Base-by-base conservation (phyloP, 1,139 yeast genomes). In the Nakaseomyces nivariensis region DNA sequence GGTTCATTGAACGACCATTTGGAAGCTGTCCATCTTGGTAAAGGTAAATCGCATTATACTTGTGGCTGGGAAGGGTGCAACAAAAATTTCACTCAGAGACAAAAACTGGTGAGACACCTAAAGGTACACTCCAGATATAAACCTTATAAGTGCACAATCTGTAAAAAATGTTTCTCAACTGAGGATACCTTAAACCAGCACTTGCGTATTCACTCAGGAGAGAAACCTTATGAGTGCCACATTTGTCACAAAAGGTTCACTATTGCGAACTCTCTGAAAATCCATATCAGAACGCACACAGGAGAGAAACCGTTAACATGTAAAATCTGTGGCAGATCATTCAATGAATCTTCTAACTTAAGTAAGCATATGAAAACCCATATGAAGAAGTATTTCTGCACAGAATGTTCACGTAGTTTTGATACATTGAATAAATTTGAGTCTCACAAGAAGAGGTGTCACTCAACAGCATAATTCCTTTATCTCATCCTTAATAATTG, bases 271-370 rank as follows among this genome's bases (percentile, higher is more conserved):
- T 79, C 82, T 5, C 61, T 78, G 33, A 72, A 76, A 11, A 79
- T 79, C 7, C 98, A 92, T 69, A 64, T 78, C 60, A 72, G 98
- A 49, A 82, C 80, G 0, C 98, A 92, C 63, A 86, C 96, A 0
- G 98, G 97, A 5, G 97, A 85, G 54, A 87, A 86, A 64, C 97
- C 97, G 1, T 73, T 89, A 56, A 71, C 67, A 43, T 92, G 98
- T 67, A 82, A 81, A 56, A 85, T 88, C 0, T 92, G 98, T 65
- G 83, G 79, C 26, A 88, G 87, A 66, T 70, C 88, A 49, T 92
- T 92, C 62, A 83, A 94, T 53, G 97, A 92, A 64, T 81, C 92
- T 44, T 85, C 95, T 13, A 90, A 92, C 63, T 72, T 90, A 58
- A 82, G 88, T 26, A 92, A 92, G 61, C 98, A 92, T 65, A 78